phyloP scores from a whole-genome alignment of 2,329 filamentous ascomycete species.

The Colletotrichum liriopes region DNA sequence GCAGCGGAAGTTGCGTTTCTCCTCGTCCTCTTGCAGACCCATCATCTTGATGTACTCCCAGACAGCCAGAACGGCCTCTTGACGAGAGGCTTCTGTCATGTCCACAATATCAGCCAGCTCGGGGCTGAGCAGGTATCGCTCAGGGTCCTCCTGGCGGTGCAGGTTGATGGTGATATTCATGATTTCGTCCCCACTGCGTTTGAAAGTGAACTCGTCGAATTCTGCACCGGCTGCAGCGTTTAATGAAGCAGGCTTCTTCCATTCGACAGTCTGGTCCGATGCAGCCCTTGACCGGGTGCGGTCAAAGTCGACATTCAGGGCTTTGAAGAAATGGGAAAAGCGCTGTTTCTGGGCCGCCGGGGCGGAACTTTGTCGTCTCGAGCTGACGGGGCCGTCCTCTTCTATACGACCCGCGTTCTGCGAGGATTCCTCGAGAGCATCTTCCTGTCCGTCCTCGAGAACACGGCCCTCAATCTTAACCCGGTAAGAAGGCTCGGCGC shows the following conservation, averaged over 20 bases:
- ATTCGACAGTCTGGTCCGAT: constrained; percentile 78
- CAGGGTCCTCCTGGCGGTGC: constrained; percentile 85
- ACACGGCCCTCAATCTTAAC: constrained; percentile 94
- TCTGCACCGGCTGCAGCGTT: constrained; percentile 75
- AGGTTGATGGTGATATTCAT: constrained; percentile 92
- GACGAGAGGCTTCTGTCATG: constrained; percentile 87
- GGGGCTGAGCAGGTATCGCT: constrained; percentile 85
- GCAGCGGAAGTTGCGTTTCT: constrained; percentile 92
- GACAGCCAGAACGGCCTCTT: constrained; percentile 89
- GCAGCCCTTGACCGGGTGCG: constrained; percentile 71
- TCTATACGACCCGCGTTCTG: constrained; percentile 63
- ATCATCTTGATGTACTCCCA: constrained; percentile 95
- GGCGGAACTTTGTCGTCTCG: constrained; percentile 55
- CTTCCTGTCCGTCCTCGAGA: constrained; percentile 77
- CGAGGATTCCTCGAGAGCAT: constrained; percentile 43
- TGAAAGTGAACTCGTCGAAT: constrained; percentile 93
- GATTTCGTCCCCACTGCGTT: constrained; percentile 93
- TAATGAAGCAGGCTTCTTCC: constrained; percentile 83
- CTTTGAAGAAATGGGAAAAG: constrained; percentile 86
- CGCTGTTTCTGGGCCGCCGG: constrained; percentile 64
- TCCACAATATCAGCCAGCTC: constrained; percentile 88
- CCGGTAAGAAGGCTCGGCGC: constrained; percentile 83
- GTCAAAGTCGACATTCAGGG: constrained; percentile 83
- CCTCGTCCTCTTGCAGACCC: constrained; percentile 92
- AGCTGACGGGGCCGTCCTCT: constrained; percentile 46